Conservation (phyloP, 495 filamentous ascomycete species). For the Xylaria bambusicola region DNA sequence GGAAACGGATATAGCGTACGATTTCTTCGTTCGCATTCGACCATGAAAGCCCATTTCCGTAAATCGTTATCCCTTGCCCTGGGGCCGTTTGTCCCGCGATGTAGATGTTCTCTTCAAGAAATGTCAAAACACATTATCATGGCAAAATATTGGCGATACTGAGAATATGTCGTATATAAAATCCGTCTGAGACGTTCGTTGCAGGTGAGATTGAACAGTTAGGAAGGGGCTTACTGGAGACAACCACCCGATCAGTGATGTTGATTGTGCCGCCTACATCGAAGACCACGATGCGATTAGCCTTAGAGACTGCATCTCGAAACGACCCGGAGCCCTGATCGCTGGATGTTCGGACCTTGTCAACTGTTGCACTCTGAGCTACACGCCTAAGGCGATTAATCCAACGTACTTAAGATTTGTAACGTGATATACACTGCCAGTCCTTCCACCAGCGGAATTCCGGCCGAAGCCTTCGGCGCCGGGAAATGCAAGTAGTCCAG, state of each 20-base stretch:
- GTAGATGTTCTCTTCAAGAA: constrained; percentile 29
- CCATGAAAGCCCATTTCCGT: constrained; percentile 38
- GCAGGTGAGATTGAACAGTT: no score
- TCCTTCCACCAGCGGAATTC: constrained; percentile 40
- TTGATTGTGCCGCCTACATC: constrained; percentile 43
- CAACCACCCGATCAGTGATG: constrained; percentile 32
- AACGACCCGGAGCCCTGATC: constrained; percentile 43
- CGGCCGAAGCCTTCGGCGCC: constrained; percentile 46
- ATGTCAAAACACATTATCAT: no score
- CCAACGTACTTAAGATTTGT: constrained; percentile 38
- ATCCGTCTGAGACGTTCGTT: no score
- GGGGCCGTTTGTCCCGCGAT: constrained; percentile 46
- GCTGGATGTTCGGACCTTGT: constrained; percentile 4
- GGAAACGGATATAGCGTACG: constrained; percentile 43
- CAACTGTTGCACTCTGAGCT: background rate
- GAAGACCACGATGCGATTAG: constrained; percentile 42
- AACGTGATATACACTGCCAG: constrained; percentile 39
- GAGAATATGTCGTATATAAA: no score
- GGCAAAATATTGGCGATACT: no score
- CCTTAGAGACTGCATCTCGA: constrained; percentile 41
- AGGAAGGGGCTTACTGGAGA: constrained; percentile 19
- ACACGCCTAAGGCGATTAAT: no score
- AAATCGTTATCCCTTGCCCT: constrained; percentile 38
- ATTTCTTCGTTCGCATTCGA: constrained; percentile 40
- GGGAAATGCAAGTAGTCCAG: constrained; percentile 37